Base-by-base conservation (phyloP, 192 early-diverging fungal species). In the Mortierella claussenii region DNA sequence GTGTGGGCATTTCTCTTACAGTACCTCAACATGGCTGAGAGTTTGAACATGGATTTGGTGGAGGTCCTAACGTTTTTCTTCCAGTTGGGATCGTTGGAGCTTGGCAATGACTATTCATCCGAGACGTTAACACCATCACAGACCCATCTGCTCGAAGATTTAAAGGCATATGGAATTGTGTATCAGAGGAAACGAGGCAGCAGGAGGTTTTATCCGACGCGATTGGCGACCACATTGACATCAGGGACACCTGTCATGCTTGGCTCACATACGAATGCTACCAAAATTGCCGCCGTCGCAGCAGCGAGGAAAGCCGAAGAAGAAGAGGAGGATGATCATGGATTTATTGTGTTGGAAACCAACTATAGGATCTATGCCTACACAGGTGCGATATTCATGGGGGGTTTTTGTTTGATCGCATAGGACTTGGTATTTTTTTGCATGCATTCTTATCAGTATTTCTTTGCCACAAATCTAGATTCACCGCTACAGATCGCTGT, bases 331-430 rank as follows among this genome's bases (percentile, higher is more conserved):
- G 81, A 81, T 49, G 83, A 88, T 13, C 81, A 86, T 27, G 96
- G 96, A 26, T 99, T 90, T 74, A 91, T 99, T 61, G 89, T 99
- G 23, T 62, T 99, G 15, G 97, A 99, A 67, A 99, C 97, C 2
- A 99, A 99, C 79, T 97, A 93, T 65, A 85, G 91, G 15, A 61
- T 99, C 12, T 99, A 99, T 71, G 96, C 97, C 0, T 99, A 97
- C 76, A 98, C 96, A 42, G 81, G 90, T 91, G 79, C 33, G 43
- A 20, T 56, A 9, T 40, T 34, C 13, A 20, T 13, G 51, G 1
- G 21, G 20, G 11, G 12, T 11, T 50, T 12, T 10, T 54, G n/a
- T n/a, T n/a, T n/a, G n/a, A n/a, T n/a, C n/a, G n/a, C n/a, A n/a
- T n/a, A n/a, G n/a, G n/a, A n/a, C n/a, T n/a, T n/a, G n/a, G n/a